A percentile compares a stretch with the other conserved stretches of the same genome.
phyloP scores from a whole-genome alignment of 1,284 basidiomycete species.

The Leccinum brunneo-olivaceum region DNA sequence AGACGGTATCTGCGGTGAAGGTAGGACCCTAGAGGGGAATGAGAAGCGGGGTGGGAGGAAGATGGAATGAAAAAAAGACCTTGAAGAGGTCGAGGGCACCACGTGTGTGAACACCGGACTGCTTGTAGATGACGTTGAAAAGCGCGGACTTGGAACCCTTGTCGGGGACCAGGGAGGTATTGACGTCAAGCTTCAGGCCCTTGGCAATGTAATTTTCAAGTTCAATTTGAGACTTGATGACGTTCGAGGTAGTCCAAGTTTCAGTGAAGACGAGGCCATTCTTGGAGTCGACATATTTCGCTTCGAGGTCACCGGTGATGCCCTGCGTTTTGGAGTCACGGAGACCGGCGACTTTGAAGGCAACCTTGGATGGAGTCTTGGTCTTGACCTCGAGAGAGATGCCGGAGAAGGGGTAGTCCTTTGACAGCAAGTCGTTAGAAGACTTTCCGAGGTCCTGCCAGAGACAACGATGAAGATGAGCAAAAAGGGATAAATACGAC shows the following conservation, averaged over 20 bases:
- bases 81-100: slow-evolving; percentile 93
- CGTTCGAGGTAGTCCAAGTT: slow-evolving; percentile 92
- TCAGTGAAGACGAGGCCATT: slow-evolving; percentile 89
- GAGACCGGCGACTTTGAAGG: slow-evolving; percentile 82
- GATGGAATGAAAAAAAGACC: slow-evolving; percentile 40
- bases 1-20: slow-evolving; percentile 91
- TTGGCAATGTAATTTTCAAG: slow-evolving; percentile 97
- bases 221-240: slow-evolving; percentile 89
- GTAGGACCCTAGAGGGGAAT: slow-evolving; percentile 71
- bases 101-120: slow-evolving; percentile 92
- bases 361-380: slow-evolving; percentile 81
- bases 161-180: slow-evolving; percentile 80
- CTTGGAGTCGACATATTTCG: slow-evolving; percentile 83
- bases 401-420: slow-evolving; percentile 87
- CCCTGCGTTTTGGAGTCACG: slow-evolving; percentile 67
- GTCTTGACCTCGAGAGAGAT: slow-evolving; percentile 91
- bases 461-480: background rate
- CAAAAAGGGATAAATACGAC: background rate
- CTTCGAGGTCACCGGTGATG: slow-evolving; percentile 86
- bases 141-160: slow-evolving; percentile 82
- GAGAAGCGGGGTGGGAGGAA: slow-evolving; percentile 1
- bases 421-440: slow-evolving; percentile 88
- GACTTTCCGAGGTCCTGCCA: slow-evolving; percentile 92
- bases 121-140: slow-evolving; percentile 87
- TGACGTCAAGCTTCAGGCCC: slow-evolving; percentile 93